phyloP scores from a whole-genome alignment of 768 basidiomycete genomes.

The Leucocoprinus sp. region DNA sequence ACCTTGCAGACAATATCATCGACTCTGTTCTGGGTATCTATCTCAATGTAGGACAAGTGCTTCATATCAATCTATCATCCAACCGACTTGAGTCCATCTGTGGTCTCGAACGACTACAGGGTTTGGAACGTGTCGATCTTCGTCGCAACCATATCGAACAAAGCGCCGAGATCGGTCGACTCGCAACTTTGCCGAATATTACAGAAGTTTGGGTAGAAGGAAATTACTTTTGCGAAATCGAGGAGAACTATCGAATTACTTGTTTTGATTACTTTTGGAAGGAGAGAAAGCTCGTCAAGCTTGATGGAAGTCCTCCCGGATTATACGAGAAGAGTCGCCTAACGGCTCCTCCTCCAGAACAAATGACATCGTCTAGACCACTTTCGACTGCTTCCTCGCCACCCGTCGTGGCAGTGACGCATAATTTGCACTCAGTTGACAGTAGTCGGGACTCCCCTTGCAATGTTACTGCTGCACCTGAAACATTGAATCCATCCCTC shows the following conservation, averaged over 20 bases:
- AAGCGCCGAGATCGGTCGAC: slow-evolving; percentile 73
- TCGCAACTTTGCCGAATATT: slow-evolving; percentile 74
- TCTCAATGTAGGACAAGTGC: slow-evolving; percentile 67
- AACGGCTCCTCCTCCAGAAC: slow-evolving; percentile 38
- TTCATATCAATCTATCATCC: slow-evolving; percentile 68
- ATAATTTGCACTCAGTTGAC: slow-evolving; percentile 16
- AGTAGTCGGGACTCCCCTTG: neutral
- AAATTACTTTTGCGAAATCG: slow-evolving; percentile 71
- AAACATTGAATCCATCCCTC: slow-evolving; percentile 37
- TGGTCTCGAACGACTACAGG: slow-evolving; percentile 83
- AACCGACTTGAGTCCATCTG: slow-evolving; percentile 95
- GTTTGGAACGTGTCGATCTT: slow-evolving; percentile 80
- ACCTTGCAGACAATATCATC: slow-evolving; percentile 96
- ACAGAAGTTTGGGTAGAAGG: slow-evolving; percentile 76
- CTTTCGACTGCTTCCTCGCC: slow-evolving; percentile 47
- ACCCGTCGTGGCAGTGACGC: slow-evolving; percentile 51
- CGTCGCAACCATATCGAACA: slow-evolving; percentile 76
- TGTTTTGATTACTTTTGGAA: slow-evolving; percentile 82
- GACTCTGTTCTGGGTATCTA: slow-evolving; percentile 91
- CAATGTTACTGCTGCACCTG: slow-evolving; percentile 11
- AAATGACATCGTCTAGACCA: slow-evolving; percentile 42
- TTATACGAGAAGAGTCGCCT: slow-evolving; percentile 66
- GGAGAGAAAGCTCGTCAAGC: slow-evolving; percentile 68
- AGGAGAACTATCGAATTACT: slow-evolving; percentile 65
- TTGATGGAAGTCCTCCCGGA: slow-evolving; percentile 68